Percentiles rank a stretch among this genome's conserved stretches.
Evolutionary conservation across 1,139 yeast genomes (phyloP).

Genomic region (Zygoascus sp.): DNA sequence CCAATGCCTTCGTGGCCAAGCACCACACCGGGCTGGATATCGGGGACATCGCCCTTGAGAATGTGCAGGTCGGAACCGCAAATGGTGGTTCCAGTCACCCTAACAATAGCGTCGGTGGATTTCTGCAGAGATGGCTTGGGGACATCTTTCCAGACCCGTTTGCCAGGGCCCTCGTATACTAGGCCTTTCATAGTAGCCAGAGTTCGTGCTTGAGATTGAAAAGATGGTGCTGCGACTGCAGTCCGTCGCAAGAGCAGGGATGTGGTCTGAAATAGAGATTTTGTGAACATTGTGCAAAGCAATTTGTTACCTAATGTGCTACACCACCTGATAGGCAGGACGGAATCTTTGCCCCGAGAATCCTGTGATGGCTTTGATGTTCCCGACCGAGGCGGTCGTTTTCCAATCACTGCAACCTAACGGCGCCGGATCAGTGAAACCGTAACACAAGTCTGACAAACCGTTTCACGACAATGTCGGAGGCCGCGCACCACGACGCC

Average conservation of each 20-base stretch:
- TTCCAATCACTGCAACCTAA: no score
- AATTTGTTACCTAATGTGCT: no score
- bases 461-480: no score
- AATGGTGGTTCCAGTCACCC: slow-evolving; percentile 42
- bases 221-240: background rate
- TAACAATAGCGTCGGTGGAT: slow-evolving; percentile 45
- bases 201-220: slow-evolving; percentile 10
- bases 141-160: slow-evolving; percentile 35
- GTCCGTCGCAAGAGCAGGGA: background rate
- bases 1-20: slow-evolving; percentile 57
- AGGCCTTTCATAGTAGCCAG: slow-evolving; percentile 40
- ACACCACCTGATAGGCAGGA: no score
- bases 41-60: slow-evolving; percentile 48
- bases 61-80: slow-evolving; percentile 50
- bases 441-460: no score
- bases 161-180: slow-evolving; percentile 42
- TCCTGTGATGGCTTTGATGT: no score
- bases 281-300: no score
- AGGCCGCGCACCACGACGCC: no score
- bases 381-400: no score
- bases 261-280: no score
- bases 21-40: slow-evolving; percentile 41
- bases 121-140: slow-evolving; percentile 37
- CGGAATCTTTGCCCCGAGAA: no score
- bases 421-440: no score